Evolutionary conservation across 441 rosid species (phyloP), one percentile per base, ranked within the genome.

Genomic region (Populus trichocarpa): DNA sequence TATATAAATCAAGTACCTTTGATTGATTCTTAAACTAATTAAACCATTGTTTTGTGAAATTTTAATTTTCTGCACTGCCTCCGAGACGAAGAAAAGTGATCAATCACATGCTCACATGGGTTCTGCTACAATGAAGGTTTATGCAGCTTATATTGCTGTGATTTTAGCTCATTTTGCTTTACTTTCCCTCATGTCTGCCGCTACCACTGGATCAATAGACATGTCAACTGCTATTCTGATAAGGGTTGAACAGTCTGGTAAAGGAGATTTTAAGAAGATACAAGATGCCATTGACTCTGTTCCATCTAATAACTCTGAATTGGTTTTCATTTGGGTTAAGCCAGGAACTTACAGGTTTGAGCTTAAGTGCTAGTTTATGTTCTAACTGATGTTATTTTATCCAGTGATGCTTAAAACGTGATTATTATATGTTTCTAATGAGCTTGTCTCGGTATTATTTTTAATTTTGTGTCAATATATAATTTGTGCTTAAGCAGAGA

Each of bases 261-360:
- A 82, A 30, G 96, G 96, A 72, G 92, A 93, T 78, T 91, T 88
- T 61, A 78, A 11, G n/a, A n/a, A n/a, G n/a, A n/a, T n/a, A n/a
- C n/a, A n/a, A n/a, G n/a, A n/a, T n/a, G n/a, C n/a, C n/a, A 78
- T 93, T 25, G 91, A 90, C 20, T 84, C 89, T 26, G 86, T 93
- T 77, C 93, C 95, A 14, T 79, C 90, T 16, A 80, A 79, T 42
- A 88, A 89, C 57, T 72, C 82, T 2, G 77, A 88, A 3, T 69
- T 80, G 53, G 75, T 85, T 63, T 85, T 83, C 84, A 88, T 93
- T 69, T 81, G 83, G 85, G 88, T 93, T 71, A 87, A 87, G 81
- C 95, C 98, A 18, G 97, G 97, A 80, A 84, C 79, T 13, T 93
- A 93, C 86, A 81, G 92, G 93, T 89, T 23, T 77, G 46, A 38